Percentiles rank a stretch among this genome's conserved stretches.
Evolutionary conservation across 768 basidiomycete species (phyloP).

Genomic region (Grammothele lineata): DNA sequence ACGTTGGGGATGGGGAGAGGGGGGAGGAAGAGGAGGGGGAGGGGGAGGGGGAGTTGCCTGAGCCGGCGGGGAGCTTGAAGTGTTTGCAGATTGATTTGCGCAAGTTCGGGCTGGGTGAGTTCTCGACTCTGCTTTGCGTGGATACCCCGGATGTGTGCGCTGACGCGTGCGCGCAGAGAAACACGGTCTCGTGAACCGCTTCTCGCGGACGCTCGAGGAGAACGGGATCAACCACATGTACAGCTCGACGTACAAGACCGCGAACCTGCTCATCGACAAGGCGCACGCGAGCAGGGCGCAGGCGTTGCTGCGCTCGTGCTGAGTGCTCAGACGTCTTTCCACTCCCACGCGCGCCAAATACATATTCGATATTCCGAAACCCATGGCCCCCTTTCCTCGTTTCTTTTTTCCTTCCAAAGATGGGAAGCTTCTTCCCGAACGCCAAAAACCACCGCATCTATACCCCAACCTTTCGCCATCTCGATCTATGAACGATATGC

Average conservation of each 20-base stretch:
- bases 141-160: not conserved
- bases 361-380: no score
- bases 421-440: no score
- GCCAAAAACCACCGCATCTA: no score
- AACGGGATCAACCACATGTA: slow-evolving; percentile 83
- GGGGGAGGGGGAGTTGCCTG: slow-evolving; percentile 23
- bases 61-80: slow-evolving; percentile 34
- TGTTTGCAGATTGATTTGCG: slow-evolving; percentile 76
- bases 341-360: not conserved
- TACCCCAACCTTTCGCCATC: no score
- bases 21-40: slow-evolving; percentile 18
- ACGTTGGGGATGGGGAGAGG: slow-evolving; percentile 25
- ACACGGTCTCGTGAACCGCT: slow-evolving; percentile 72
- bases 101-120: slow-evolving; percentile 64
- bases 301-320: slow-evolving; percentile 55
- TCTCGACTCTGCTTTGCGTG: not conserved
- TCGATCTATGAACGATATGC: no score
- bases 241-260: slow-evolving; percentile 79
- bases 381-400: no score
- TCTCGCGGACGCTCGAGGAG: slow-evolving; percentile 67
- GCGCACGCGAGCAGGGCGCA: slow-evolving; percentile 53
- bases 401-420: no score
- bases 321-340: slow-evolving; percentile 20
- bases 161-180: slow-evolving; percentile 45
- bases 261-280: slow-evolving; percentile 71